A percentile compares a stretch with the other conserved stretches of the same genome.
These are phyloP conservation scores for Helicostylum pulchrum DNA, from an alignment of 192 early-diverging fungal genomes.

Conservation along the genomic window DNA sequence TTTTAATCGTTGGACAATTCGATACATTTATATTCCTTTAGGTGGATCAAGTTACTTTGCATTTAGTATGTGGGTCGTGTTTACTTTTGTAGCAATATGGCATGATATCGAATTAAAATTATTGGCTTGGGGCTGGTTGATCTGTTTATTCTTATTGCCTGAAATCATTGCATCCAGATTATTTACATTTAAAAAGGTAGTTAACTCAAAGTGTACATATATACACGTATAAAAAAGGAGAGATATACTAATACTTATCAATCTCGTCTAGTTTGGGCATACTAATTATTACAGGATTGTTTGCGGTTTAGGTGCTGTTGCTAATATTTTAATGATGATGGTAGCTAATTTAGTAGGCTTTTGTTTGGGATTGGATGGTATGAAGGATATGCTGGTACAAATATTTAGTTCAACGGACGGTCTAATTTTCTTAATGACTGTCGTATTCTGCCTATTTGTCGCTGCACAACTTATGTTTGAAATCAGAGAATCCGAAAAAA, in stretches of 20 bases:
- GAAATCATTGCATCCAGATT: slow-evolving; percentile 64
- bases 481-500: slow-evolving; percentile 67
- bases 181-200: slow-evolving; percentile 51
- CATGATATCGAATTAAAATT: slow-evolving; percentile 85
- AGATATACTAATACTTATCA: neutral
- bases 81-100: slow-evolving; percentile 97
- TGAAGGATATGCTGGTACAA: slow-evolving; percentile 65
- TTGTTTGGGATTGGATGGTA: slow-evolving; percentile 82
- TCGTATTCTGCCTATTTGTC: slow-evolving; percentile 53
- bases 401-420: slow-evolving; percentile 44
- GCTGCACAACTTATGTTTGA: slow-evolving; percentile 79
- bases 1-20: slow-evolving; percentile 80
- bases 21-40: slow-evolving; percentile 86
- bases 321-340: slow-evolving; percentile 92
- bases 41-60: slow-evolving; percentile 68
- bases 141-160: slow-evolving; percentile 81
- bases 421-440: slow-evolving; percentile 42
- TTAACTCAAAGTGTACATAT: neutral
- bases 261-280: slow-evolving; percentile 45
- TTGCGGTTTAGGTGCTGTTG: slow-evolving; percentile 72
- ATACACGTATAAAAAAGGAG: neutral
- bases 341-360: slow-evolving; percentile 92
- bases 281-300: slow-evolving; percentile 65
- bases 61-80: slow-evolving; percentile 80
- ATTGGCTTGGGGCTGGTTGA: slow-evolving; percentile 89